Evolutionary conservation across 192 early-diverging fungal species (phyloP), one percentile per base, ranked within the genome.

Genomic region (Coemansia sp.): DNA sequence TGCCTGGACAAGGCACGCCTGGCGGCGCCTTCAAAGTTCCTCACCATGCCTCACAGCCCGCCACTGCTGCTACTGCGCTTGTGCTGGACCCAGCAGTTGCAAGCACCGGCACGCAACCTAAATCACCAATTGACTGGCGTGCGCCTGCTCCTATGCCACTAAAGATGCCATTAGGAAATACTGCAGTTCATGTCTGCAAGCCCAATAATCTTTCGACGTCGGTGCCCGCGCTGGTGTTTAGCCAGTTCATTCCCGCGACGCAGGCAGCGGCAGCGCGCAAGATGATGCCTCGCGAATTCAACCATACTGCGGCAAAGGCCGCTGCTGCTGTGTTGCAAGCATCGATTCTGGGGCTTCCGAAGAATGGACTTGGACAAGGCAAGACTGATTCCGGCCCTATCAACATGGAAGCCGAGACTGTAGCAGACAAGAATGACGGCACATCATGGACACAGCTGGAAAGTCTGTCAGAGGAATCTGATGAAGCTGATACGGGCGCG

Each of bases 211-310:
- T 82, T 54, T 82, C 79, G 52, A 73, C 79, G 26, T 82, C 79
- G 18, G 79, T 82, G 2, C 79, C 79, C 18, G 79, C 79, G 0
- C 67, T 69, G 0, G 73, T 82, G 60, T 82, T 82, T 24, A 82
- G 79, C 74, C 73, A 82, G 74, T 76, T 82, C 27, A 82, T 82
- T 23, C 79, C 79, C 7, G 79, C 79, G 9, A 76, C 79, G 1
- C 73, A 82, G 60, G 79, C 74, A 4, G 79, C 79, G 8, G 74
- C 79, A 9, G 79, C 79, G 26, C 79, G 71, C 57, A 76, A 82
- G 70, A 76, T 76, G 73, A 82, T 82, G 79, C 79, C 79, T n/a
- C 79, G 79, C 28, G 79, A 82, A 70, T 56, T 68, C 48, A 82
- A 82, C 61, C 70, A 41, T 5, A 73, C 74, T 4, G 74, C 69